Evolutionary conservation across 2,329 filamentous ascomycete species (phyloP), one percentile per base, ranked within the genome.

Genomic region (Stylonectria norvegica): DNA sequence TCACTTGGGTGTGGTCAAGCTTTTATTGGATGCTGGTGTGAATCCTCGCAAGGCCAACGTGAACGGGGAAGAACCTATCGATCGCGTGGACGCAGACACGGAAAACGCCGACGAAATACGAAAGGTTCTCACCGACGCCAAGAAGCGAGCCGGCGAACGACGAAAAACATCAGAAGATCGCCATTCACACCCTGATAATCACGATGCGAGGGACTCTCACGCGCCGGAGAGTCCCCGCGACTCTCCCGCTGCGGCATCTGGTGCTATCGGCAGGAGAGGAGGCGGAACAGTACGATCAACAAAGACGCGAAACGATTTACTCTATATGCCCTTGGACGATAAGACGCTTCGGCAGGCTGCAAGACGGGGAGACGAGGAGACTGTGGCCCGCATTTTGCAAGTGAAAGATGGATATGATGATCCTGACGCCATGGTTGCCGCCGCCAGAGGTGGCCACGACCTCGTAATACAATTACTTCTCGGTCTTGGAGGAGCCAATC

Each of bases 31-130:
- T 40, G 85, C 90, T 41, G 91, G 90, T 9, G 91, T 95, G 10
- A 94, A 98, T 59, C 93, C 93, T 34, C 83, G 89, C 35, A 86
- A 89, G 52, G 83, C 89, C 33, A 96, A 97, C 60, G 83, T 88
- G n/a, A 85, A 89, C 55, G 93, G 93, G 5, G 85, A 95, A 59
- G 89, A 95, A 57, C 91, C 93, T 1, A 78, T 95, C 20, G 90
- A 96, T 52, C 78, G 93, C 41, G 79, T 96, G 9, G 80, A 79
- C 20, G 76, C 83, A 7, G 83, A 90, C 29, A 71, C 80, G 7
- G 86, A 94, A 3, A 83, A 93, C 46, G 83, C 81, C n/a, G 78
- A 82, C 12, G 86, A 89, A 45, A 93, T 96, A 28, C 82, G 87
- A 39, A 76, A 72, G 11, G 75, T 80, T 4, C 69, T 93, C 18